A percentile compares a stretch with the other conserved stretches of the same genome.
Conservation (phyloP, 768 basidiomycete species). For the Psilocybe azurescens region DNA sequence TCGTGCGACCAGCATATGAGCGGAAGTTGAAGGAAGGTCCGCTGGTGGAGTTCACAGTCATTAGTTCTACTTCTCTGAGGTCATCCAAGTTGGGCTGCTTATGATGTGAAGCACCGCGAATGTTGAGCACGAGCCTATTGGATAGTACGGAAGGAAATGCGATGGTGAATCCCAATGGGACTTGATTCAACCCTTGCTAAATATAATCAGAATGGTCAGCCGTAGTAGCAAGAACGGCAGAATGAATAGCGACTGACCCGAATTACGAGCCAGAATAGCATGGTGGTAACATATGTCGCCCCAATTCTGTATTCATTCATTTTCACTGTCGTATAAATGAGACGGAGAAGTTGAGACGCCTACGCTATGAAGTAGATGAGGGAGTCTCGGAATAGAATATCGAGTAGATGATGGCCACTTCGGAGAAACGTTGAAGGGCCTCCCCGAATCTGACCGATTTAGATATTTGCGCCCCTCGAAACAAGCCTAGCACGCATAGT, state of each 20-base stretch:
- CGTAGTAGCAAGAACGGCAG: no score
- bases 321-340: background rate
- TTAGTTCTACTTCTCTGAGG: no score
- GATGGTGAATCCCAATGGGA: background rate
- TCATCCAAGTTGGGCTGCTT: background rate
- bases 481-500: background rate
- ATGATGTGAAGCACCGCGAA: background rate
- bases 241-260: background rate
- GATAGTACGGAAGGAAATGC: conserved; percentile 2
- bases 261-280: conserved; percentile 3
- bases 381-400: conserved; percentile 6
- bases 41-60: background rate
- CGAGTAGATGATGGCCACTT: background rate
- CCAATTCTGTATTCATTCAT: background rate
- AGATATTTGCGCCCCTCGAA: background rate
- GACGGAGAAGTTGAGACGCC: background rate
- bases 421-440: background rate
- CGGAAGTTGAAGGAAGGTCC: background rate
- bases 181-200: background rate
- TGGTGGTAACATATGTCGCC: background rate
- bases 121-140: conserved; percentile 2
- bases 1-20: no score
- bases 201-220: background rate
- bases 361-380: conserved; percentile 8
- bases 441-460: background rate